Evolutionary conservation across 257 asterid species (phyloP), one percentile per base, ranked within the genome.

Genomic region (Lycium ferocissimum): DNA sequence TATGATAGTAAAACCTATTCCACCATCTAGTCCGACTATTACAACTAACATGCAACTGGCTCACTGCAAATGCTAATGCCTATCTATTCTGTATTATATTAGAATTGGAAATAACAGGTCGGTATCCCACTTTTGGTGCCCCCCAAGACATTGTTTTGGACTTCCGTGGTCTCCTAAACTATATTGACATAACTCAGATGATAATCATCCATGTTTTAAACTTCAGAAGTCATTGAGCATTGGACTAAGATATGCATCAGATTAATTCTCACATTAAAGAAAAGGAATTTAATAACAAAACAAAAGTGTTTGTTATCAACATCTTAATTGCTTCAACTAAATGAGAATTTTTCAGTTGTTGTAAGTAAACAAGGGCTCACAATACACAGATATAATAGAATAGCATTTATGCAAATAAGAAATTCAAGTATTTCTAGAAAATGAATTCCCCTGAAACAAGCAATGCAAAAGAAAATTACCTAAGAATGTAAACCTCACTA

Each of bases 391-490:
- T 51, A 75, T 22, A 51, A 75, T 26, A 76, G 26, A 76, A 17
- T 33, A 78, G 17, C 65, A 78, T 53, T 51, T 78, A 78, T 7
- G 20, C 26, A 76, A 76, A 76, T 78, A 78, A 78, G 65, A 53
- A 76, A 5, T 47, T 76, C 20, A 13, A 26, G 26, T 51, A 26
- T 76, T 47, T 53, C 82, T 26, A 53, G 14, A 51, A 78, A 53
- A 33, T 13, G 33, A 53, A 2, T 53, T 14, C 14, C 26, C 15
- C 63, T 51, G 14, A 53, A 26, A 53, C 49, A 76, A 76, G 65
- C 65, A 78, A 78, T 22, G 65, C 49, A 13, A 53, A 54, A 76
- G 81, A 53, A 53, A 13, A 26, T 37, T 26, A 78, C 65, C 65
- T 53, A 78, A 78, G 65, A 78, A 26, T 51, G 47, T 76, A 76